A percentile compares a stretch with the other conserved stretches of the same genome.
These are phyloP conservation scores for Solanum microdontum DNA, from an alignment of 257 asterid genomes.

Conservation along the genomic window DNA sequence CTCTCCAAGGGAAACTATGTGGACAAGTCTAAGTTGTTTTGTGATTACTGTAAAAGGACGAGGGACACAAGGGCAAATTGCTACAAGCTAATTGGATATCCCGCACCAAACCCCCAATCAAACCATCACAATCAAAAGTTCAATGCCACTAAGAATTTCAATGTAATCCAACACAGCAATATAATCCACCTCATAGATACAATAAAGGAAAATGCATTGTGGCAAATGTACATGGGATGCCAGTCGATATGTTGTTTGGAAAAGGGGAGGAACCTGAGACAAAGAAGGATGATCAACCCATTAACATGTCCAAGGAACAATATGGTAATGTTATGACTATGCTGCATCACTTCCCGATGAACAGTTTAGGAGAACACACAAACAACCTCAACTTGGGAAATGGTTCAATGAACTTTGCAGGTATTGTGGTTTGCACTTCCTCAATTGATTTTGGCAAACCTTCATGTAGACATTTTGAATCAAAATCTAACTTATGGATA, in stretches of 20 bases:
- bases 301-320: not conserved
- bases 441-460: not conserved
- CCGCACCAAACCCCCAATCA: too few relatives aligned
- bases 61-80: not conserved
- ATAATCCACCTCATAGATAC: not conserved
- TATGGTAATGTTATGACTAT: not conserved
- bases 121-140: too few relatives aligned
- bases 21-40: not conserved
- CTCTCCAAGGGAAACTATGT: not conserved
- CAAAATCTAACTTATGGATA: not conserved
- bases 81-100: not conserved
- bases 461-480: not conserved
- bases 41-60: not conserved
- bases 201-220: not conserved
- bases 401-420: not conserved
- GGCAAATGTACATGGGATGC: not conserved
- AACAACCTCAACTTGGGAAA: not conserved
- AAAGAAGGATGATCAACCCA: not conserved
- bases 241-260: not conserved
- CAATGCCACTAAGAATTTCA: too few relatives aligned
- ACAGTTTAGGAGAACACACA: not conserved
- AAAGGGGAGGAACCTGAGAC: too few relatives aligned
- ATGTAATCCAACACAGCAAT: too few relatives aligned
- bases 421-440: not conserved
- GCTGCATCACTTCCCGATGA: not conserved